Evolutionary conservation across 179 eudicot genomes (phyloP), one percentile per base, ranked within the genome.

Genomic region (Beta lomatogona): DNA sequence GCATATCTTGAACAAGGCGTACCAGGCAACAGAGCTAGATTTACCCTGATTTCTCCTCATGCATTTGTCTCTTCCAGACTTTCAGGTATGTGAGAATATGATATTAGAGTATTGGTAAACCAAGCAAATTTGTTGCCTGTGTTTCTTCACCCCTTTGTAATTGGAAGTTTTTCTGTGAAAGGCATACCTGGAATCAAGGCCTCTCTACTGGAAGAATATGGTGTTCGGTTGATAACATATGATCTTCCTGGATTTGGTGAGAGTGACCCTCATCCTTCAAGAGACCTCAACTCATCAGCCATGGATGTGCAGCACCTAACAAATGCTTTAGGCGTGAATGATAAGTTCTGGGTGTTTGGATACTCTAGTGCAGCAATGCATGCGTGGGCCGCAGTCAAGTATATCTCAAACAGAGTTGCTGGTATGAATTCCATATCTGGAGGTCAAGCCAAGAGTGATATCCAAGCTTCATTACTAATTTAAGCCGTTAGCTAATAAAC

Each of bases 161-260:
- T 50, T 77, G 2, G 53, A 82, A 36, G 4, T 80, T 45, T 52
- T 19, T 83, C 28, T 80, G 3, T 82, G 31, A 66, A 77, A 95
- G 98, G 98, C 81, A 84, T 92, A 65, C 92, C 96, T 9, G 94
- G 97, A 76, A 83, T 95, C 72, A 93, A 86, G 67, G 76, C 68
- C 53, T 85, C 93, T 14, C 82, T 95, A 75, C 86, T 95, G 67
- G 90, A 90, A 86, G 93, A 92, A 73, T 95, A 90, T 84, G 97
- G 97, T 74, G 88, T 92, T 73, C 97, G 93, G 65, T 80, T 95
- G 77, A 77, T 95, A 64, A 88, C 93, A 55, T 95, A 92, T 83
- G 98, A 95, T 88, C 93, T 92, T 82, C 98, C 98, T 66, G 98
- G 98, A 84, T 94, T 94, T 77, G 98, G 97, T 55, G 98, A 95